phyloP scores from a whole-genome alignment of 257 asterid genomes.

The Salvia hispanica region DNA sequence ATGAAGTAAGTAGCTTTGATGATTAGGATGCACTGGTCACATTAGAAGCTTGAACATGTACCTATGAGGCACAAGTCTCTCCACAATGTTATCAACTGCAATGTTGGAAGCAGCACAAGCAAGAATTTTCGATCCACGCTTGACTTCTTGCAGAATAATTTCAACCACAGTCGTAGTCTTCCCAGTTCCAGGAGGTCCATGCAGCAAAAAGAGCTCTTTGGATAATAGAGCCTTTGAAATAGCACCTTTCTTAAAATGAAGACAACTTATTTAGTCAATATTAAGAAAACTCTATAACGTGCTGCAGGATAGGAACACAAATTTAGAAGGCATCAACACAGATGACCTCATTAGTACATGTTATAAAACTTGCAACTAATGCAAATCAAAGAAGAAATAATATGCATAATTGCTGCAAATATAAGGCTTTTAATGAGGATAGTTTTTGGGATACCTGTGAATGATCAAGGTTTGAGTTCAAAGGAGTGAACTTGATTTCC shows the following conservation, averaged over 20 bases:
- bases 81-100: constrained; percentile 98
- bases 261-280: constrained; percentile 38
- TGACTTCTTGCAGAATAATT: constrained; percentile 92
- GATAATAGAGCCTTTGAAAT: constrained; percentile 86
- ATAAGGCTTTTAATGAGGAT: constrained; percentile 13
- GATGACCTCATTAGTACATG: constrained; percentile 8
- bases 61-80: constrained; percentile 94
- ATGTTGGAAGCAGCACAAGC: constrained; percentile 99
- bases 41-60: background rate
- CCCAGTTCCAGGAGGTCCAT: constrained; percentile 99
- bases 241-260: constrained; percentile 72
- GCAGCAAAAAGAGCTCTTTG: constrained; percentile 91
- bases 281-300: constrained; percentile 5
- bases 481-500: constrained; percentile 66
- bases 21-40: constrained; percentile 12
- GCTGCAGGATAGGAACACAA: constrained; percentile 24
- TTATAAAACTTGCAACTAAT: constrained; percentile 10
- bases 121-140: constrained; percentile 88
- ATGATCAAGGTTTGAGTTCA: constrained; percentile 76
- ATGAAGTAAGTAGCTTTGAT: constrained; percentile 21
- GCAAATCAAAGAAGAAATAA: constrained; percentile 14
- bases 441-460: constrained; percentile 68
- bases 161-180: constrained; percentile 98
- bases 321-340: background rate
- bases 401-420: constrained; percentile 1